These are phyloP conservation scores for Flaveria bidentis DNA, from an alignment of 129 eudicot species.

Conservation along the genomic window DNA sequence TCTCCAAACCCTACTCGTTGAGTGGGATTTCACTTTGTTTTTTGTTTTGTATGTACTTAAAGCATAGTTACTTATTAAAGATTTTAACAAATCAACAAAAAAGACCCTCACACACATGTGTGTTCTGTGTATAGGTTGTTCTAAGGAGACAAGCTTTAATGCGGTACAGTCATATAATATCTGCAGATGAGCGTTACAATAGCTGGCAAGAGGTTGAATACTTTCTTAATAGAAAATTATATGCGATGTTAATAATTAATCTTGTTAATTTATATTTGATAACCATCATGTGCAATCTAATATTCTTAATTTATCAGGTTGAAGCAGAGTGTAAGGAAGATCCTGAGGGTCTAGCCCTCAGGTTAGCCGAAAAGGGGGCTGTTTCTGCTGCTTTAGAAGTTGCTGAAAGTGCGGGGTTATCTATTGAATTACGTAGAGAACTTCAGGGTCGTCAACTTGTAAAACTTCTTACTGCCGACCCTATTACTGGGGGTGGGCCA, in stretches of 20 bases:
- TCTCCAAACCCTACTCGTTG: too few species aligned
- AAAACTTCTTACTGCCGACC: conserved; percentile 96
- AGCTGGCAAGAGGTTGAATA: conserved; percentile 95
- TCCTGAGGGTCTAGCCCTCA: conserved; percentile 95
- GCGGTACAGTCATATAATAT: conserved; percentile 85
- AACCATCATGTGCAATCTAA: conserved; percentile 4
- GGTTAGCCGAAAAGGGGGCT: conserved; percentile 96
- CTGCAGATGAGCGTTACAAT: conserved; percentile 77
- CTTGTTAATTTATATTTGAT: conserved; percentile 5
- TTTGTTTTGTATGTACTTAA: too few species aligned
- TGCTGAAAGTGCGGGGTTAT: conserved; percentile 93
- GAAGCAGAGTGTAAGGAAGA: conserved; percentile 93
- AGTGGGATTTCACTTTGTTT: too few species aligned
- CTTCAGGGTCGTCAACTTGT: conserved; percentile 99
- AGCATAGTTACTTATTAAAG: background rate
- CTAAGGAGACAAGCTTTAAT: conserved; percentile 74
- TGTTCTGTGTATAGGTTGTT: conserved; percentile 54
- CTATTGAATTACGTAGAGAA: conserved; percentile 91
- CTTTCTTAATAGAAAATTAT: conserved; percentile 11
- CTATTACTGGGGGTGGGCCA: conserved; percentile 94
- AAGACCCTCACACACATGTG: conserved; percentile 11
- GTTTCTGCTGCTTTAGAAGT: conserved; percentile 98
- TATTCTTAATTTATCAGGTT: conserved; percentile 52
- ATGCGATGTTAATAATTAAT: background rate
- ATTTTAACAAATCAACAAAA: background rate